Base-by-base conservation (phyloP, 192 early-diverging fungal species). In the Chytriomyces confervae region DNA sequence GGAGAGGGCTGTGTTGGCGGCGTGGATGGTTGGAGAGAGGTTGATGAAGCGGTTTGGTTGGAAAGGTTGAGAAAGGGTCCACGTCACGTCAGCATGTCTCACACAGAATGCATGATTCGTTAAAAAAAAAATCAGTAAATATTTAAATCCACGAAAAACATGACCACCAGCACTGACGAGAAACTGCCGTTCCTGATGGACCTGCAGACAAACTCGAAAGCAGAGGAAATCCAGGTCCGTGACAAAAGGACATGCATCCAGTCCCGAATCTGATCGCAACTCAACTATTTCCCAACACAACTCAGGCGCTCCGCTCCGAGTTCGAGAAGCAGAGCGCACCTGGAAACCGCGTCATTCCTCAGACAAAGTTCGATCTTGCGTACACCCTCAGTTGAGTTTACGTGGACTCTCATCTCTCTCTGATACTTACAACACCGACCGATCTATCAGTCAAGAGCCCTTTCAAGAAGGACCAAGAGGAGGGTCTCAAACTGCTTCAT, bases 281-380 rank as follows among this genome's bases (percentile, higher is more conserved):
- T 36, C 36, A 36, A 36, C 36, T 36, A 36, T 36, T 36, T 36
- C 36, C 36, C 36, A 36, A 36, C 4, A 1, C 29, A 16, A 10
- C 20, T n/a, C 46, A 72, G 70, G 45, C 61, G 7, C 45, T 79
- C 24, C 61, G 62, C 23, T 0, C 50, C 5, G 72, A 63, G 46
- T 86, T 82, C 79, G 23, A 69, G 85, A 93, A 67, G 85, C 92
- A 71, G 92, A 66, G 50, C 50, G 47, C 9, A 13, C 9, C 43
- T 8, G 93, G 78, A 80, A 83, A 27, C 83, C 89, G 62, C 84
- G 91, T 72, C 84, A 87, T 29, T 86, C 92, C 80, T 27, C 97
- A 98, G 84, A 95, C 94, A 65, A 96, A 96, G 81, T 98, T 98
- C 87, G 97, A 98, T 87, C 96, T 94, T 78, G 95, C 97, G 0